Conservation (phyloP, 768 basidiomycete species). For the Mycena maculata region DNA sequence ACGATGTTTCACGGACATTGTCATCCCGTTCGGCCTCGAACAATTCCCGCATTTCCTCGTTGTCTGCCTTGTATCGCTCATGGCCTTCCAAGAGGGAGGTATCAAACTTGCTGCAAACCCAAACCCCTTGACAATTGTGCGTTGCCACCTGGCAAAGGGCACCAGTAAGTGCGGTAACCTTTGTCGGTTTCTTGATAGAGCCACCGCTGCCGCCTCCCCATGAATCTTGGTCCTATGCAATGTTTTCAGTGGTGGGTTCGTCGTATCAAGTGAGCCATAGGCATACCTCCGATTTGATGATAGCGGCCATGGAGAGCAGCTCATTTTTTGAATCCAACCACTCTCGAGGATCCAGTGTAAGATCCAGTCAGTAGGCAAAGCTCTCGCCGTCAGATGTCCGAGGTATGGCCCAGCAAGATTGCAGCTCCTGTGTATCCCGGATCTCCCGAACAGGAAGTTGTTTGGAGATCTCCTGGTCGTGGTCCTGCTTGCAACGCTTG, state of each 20-base stretch:
- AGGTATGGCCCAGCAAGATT: neutral
- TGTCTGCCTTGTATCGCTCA: neutral
- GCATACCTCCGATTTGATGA: conserved; percentile 7
- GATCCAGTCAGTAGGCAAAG: conserved; percentile 2
- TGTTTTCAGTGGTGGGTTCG: neutral
- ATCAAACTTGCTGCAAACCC: neutral
- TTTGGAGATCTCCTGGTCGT: no score
- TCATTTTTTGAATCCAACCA: neutral
- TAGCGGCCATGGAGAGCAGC: conserved; percentile 3
- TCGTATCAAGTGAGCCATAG: neutral
- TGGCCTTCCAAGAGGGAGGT: neutral
- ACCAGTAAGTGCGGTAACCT: conserved; percentile 20
- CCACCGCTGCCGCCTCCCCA: conserved; percentile 26
- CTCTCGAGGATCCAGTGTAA: neutral
- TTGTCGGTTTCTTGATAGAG: neutral
- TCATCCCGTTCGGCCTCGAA: conserved; percentile 2
- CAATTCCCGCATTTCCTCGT: neutral
- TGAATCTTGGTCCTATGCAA: conserved; percentile 24
- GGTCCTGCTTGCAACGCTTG: no score
- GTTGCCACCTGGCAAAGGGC: conserved; percentile 19
- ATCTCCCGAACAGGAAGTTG: neutral
- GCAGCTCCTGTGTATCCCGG: neutral
- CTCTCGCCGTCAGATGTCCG: neutral
- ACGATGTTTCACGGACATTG: conserved; percentile 11
- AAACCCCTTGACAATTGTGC: conserved; percentile 15